Conservation (phyloP, 1,284 basidiomycete species). For the Volvariella volvacea region DNA sequence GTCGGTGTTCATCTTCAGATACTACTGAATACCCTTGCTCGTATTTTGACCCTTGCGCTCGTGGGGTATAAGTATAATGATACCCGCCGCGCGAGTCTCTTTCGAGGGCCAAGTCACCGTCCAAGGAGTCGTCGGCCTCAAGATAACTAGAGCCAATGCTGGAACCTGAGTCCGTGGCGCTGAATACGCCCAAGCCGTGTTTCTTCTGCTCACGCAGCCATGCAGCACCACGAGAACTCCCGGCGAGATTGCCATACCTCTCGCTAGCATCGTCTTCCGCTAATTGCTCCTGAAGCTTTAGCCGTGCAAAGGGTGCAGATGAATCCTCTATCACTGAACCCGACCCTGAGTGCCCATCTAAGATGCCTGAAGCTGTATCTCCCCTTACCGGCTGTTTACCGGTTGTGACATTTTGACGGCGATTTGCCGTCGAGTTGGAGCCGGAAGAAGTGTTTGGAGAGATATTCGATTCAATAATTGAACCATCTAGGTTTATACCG, state of each 20-base stretch:
- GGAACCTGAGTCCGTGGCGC: conserved; percentile 6
- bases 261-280: conserved; percentile 35
- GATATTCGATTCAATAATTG: no score
- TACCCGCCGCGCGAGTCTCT: conserved; percentile 62
- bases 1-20: conserved; percentile 6
- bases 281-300: conserved; percentile 42
- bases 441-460: no score
- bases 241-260: conserved; percentile 36
- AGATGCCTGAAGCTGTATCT: neutral
- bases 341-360: neutral
- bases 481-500: no score
- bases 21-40: no score
- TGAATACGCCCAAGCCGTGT: conserved; percentile 33
- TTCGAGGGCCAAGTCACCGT: conserved; percentile 51
- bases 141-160: neutral
- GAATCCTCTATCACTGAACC: neutral
- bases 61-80: conserved; percentile 64
- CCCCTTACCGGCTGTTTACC: neutral
- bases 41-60: no score
- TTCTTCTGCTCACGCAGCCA: conserved; percentile 83
- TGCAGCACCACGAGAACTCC: conserved; percentile 61
- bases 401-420: no score
- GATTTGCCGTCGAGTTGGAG: no score
- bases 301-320: conserved; percentile 45
- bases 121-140: neutral